phyloP scores from a whole-genome alignment of 768 basidiomycete species.

The Mycena capillaripes region DNA sequence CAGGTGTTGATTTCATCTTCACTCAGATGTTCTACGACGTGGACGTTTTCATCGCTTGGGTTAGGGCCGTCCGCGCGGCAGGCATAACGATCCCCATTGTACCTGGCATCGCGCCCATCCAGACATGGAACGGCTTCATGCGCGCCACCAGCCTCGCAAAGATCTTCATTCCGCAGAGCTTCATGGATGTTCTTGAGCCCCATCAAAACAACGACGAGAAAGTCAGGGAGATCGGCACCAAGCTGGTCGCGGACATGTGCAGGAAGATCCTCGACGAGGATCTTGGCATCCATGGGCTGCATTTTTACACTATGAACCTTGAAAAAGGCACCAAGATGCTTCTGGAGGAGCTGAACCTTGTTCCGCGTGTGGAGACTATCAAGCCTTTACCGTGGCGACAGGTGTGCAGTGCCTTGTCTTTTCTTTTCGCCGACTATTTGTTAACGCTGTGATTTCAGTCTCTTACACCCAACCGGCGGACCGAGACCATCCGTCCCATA shows the following conservation, averaged over 20 bases:
- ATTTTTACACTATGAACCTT: slow-evolving; percentile 98
- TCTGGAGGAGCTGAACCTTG: slow-evolving; percentile 90
- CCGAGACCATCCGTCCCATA: slow-evolving; percentile 95
- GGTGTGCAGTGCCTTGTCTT: slow-evolving; percentile 55
- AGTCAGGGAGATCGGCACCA: slow-evolving; percentile 93
- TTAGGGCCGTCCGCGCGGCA: slow-evolving; percentile 81
- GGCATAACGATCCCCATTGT: slow-evolving; percentile 93
- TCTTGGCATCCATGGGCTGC: slow-evolving; percentile 89
- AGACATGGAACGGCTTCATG: slow-evolving; percentile 96
- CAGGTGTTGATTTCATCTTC: slow-evolving; percentile 93
- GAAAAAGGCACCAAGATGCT: slow-evolving; percentile 97
- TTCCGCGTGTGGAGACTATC: slow-evolving; percentile 89
- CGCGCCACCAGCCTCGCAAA: slow-evolving; percentile 85
- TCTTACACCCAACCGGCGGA: slow-evolving; percentile 91
- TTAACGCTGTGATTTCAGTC: slow-evolving; percentile 62
- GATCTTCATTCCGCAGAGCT: slow-evolving; percentile 81
- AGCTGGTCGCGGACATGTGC: slow-evolving; percentile 95
- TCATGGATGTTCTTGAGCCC: slow-evolving; percentile 85
- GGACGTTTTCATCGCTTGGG: slow-evolving; percentile 93
- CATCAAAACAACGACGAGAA: slow-evolving; percentile 94
- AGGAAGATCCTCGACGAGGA: slow-evolving; percentile 83
- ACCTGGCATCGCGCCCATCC: slow-evolving; percentile 95
- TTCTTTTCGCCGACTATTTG: background rate
- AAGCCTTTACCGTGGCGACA: slow-evolving; percentile 99
- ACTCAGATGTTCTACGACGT: slow-evolving; percentile 99